These are phyloP conservation scores for Anastatica hierochuntica DNA, from an alignment of 345 rosid genomes.

Conservation along the genomic window DNA sequence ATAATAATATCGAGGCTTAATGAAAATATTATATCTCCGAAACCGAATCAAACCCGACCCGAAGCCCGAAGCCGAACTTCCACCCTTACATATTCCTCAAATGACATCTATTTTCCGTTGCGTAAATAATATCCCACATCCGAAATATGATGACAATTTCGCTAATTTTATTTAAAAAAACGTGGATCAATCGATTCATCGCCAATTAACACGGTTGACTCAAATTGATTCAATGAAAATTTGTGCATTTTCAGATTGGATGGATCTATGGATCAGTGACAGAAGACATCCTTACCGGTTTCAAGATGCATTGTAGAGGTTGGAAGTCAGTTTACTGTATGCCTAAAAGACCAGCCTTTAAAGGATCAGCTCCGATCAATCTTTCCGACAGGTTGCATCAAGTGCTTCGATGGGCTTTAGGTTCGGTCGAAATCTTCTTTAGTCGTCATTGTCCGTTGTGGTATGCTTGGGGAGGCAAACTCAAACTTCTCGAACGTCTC, in stretches of 20 bases:
- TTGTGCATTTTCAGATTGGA: conserved; percentile 49
- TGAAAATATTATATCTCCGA: too few species aligned
- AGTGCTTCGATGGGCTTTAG: conserved; percentile 94
- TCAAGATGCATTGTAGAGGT: conserved; percentile 97
- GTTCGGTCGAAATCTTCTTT: conserved; percentile 90
- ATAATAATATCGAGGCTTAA: too few species aligned
- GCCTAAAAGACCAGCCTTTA: conserved; percentile 81
- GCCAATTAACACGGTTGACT: background rate
- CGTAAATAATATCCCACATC: too few species aligned
- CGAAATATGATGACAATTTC: too few species aligned
- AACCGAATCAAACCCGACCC: too few species aligned
- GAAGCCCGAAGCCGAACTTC: too few species aligned
- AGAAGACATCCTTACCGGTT: conserved; percentile 84
- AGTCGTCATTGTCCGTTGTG: conserved; percentile 91
- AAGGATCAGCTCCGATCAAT: conserved; percentile 95
- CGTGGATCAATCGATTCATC: too few species aligned
- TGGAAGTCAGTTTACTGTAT: conserved; percentile 86
- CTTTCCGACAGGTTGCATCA: conserved; percentile 86
- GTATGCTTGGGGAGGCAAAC: conserved; percentile 93
- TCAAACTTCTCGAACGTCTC: conserved; percentile 82
- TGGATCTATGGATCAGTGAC: conserved; percentile 96
- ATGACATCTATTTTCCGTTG: too few species aligned
- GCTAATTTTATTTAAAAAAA: too few species aligned
- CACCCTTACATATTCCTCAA: too few species aligned
- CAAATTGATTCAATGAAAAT: background rate